Evolutionary conservation across 2,329 filamentous ascomycete species (phyloP).

Genomic region (Karstenula rhodostoma): DNA sequence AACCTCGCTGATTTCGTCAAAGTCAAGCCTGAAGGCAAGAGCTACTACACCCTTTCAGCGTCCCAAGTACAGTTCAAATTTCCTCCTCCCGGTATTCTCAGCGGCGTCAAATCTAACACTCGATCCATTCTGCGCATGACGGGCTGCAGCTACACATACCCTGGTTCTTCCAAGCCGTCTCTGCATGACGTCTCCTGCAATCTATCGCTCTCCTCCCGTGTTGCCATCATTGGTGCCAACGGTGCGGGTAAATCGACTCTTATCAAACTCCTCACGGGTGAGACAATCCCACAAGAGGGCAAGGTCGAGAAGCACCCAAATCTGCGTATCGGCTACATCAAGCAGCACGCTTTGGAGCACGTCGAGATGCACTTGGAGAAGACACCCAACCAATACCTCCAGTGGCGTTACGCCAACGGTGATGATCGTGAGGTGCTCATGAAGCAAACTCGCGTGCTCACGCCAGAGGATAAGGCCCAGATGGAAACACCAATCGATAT

Average conservation of each 20-base stretch:
- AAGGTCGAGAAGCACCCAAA: conserved; percentile 99
- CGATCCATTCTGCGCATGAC: conserved; percentile 95
- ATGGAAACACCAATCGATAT: conserved; percentile 92
- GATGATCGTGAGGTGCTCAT: conserved; percentile 96
- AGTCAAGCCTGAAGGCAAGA: conserved; percentile 91
- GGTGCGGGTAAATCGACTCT: conserved; percentile 98
- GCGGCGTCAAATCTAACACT: conserved; percentile 93
- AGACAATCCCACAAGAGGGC: conserved; percentile 81
- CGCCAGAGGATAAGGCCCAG: conserved; percentile 82
- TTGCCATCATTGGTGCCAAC: conserved; percentile 96
- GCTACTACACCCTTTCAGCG: conserved; percentile 94
- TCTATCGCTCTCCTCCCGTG: conserved; percentile 86
- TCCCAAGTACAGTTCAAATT: conserved; percentile 97
- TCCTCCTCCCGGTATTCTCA: conserved; percentile 90
- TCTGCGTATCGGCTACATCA: conserved; percentile 98
- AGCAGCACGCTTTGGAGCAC: conserved; percentile 98
- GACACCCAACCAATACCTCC: conserved; percentile 97
- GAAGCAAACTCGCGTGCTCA: conserved; percentile 95
- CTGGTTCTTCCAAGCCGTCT: conserved; percentile 87
- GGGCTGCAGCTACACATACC: conserved; percentile 91
- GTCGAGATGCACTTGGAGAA: conserved; percentile 99
- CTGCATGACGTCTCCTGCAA: conserved; percentile 86
- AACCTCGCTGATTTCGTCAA: conserved; percentile 86
- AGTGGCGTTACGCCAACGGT: conserved; percentile 97
- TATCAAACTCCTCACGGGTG: conserved; percentile 96